A percentile compares a stretch with the other conserved stretches of the same genome.
phyloP scores from a whole-genome alignment of 257 asterid genomes.

The Thymus quinquecostatus region DNA sequence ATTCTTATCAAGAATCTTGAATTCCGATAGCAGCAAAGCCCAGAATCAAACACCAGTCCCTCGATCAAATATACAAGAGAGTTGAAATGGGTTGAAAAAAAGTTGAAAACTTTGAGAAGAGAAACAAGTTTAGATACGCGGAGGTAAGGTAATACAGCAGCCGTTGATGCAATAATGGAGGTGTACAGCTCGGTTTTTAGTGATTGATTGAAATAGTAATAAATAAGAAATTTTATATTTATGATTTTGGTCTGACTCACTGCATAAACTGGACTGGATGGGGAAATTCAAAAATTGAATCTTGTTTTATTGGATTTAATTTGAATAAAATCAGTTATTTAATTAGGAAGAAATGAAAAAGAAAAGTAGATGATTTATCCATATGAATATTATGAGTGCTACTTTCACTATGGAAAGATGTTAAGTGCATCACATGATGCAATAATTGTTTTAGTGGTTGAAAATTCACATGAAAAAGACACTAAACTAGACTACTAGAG shows the following conservation, averaged over 20 bases:
- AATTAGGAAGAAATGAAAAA: not conserved
- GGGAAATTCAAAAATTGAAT: too few relatives aligned
- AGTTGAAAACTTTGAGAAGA: not conserved
- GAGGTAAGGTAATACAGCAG: conserved; percentile 27
- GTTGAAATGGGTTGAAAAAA: not conserved
- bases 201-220: too few relatives aligned
- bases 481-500: conserved; percentile 1
- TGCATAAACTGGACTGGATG: too few relatives aligned
- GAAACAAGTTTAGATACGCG: conserved; percentile 5
- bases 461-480: conserved; percentile 8
- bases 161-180: conserved; percentile 44
- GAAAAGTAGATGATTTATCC: too few relatives aligned
- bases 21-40: conserved; percentile 22
- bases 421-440: not conserved
- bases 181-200: conserved; percentile 22
- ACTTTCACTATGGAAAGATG: not conserved
- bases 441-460: not conserved
- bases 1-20: conserved; percentile 40
- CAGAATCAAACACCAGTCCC: conserved; percentile 30
- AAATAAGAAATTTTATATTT: too few relatives aligned
- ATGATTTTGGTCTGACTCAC: too few relatives aligned
- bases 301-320: too few relatives aligned
- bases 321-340: too few relatives aligned
- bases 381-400: conserved; percentile 1
- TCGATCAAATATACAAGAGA: conserved; percentile 11